A percentile compares a stretch with the other conserved stretches of the same genome.
phyloP scores from a whole-genome alignment of 2,329 filamentous ascomycete species.

The Coleophoma cylindrospora region DNA sequence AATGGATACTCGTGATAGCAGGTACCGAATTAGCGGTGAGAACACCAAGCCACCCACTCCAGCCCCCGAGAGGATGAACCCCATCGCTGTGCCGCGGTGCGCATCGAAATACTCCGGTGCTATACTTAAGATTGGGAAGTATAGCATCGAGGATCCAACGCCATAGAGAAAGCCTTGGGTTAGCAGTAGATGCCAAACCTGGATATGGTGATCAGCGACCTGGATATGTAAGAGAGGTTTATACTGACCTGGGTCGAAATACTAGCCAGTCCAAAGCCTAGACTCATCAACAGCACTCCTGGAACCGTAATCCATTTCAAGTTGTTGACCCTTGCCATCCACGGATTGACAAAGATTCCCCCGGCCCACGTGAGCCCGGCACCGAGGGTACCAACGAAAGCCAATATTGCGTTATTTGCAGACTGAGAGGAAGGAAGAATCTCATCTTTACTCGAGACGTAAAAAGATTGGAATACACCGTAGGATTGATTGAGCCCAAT shows the following conservation, averaged over 20 bases:
- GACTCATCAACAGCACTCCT: conserved; percentile 35
- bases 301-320: conserved; percentile 32
- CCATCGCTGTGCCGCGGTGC: conserved; percentile 41
- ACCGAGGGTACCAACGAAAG: conserved; percentile 43
- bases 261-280: conserved; percentile 37
- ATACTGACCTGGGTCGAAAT: conserved; percentile 19
- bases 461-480: conserved; percentile 44
- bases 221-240: neutral
- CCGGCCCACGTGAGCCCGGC: conserved; percentile 44
- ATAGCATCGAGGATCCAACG: conserved; percentile 34
- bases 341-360: conserved; percentile 41
- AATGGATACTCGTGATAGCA: conserved; percentile 36
- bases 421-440: conserved; percentile 30
- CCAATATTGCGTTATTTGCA: conserved; percentile 35
- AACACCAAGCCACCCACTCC: conserved; percentile 37
- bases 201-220: conserved; percentile 7
- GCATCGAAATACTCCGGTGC: conserved; percentile 44
- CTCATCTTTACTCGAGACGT: conserved; percentile 34
- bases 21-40: conserved; percentile 32
- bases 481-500: conserved; percentile 45
- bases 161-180: conserved; percentile 42
- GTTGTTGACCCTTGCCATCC: conserved; percentile 35
- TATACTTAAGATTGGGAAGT: conserved; percentile 36
- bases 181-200: conserved; percentile 37
- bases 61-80: conserved; percentile 36